Evolutionary conservation across 2,329 filamentous ascomycete genomes (phyloP).

Genomic region (Cordyceps cateniannulata): DNA sequence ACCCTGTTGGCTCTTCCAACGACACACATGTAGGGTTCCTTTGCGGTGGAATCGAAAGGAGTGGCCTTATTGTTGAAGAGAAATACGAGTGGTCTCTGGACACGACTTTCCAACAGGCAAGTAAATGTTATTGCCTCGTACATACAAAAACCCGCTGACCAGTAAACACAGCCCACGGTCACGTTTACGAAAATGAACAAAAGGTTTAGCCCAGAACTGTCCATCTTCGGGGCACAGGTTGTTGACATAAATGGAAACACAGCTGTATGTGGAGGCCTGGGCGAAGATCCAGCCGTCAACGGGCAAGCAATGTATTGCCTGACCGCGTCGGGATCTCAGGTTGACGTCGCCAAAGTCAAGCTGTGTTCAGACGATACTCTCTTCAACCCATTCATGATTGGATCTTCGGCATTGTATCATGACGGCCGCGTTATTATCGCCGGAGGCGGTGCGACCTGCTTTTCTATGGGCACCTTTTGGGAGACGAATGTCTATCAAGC

Average conservation of each 20-base stretch:
- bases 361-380: conserved; percentile 4
- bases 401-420: conserved; percentile 50
- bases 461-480: conserved; percentile 86
- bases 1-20: conserved; percentile 18
- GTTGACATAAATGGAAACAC: conserved; percentile 18
- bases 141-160: neutral
- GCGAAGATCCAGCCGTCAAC: conserved; percentile 20
- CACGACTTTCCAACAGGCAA: conserved; percentile 30
- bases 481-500: conserved; percentile 54
- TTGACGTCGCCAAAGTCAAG: conserved; percentile 10
- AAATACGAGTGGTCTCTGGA: conserved; percentile 59
- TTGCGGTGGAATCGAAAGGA: conserved; percentile 61
- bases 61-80: conserved; percentile 57
- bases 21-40: conserved; percentile 52
- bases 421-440: conserved; percentile 52
- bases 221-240: conserved; percentile 27
- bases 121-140: conserved; percentile 12
- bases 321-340: neutral
- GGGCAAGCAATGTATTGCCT: conserved; percentile 14
- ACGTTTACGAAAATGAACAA: neutral
- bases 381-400: conserved; percentile 59
- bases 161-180: neutral
- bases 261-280: conserved; percentile 28
- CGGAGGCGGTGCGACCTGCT: conserved; percentile 81
- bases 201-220: conserved; percentile 14